A percentile compares a stretch with the other conserved stretches of the same genome.
Evolutionary conservation across 768 basidiomycete species (phyloP).

Genomic region (Astraeus odoratus): DNA sequence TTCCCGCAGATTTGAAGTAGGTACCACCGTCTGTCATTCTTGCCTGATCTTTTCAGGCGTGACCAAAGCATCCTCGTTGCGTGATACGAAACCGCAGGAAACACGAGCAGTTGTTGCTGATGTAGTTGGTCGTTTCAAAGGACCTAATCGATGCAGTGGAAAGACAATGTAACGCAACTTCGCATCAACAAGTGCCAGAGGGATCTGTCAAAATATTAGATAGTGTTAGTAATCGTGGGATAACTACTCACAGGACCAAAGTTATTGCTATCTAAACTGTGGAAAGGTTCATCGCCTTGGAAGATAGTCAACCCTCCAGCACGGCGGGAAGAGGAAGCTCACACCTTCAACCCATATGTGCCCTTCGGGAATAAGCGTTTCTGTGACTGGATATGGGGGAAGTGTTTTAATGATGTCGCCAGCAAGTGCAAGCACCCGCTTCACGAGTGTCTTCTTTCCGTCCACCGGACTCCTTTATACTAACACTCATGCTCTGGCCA

Average conservation of each 20-base stretch:
- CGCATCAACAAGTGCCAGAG: constrained; percentile 44
- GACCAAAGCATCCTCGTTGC: not conserved
- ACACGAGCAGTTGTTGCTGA: not conserved
- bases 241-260: constrained; percentile 55
- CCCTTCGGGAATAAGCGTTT: constrained; percentile 51
- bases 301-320: not conserved
- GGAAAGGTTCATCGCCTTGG: constrained; percentile 59
- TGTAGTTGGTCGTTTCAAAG: constrained; percentile 9
- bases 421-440: constrained; percentile 57
- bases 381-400: constrained; percentile 55
- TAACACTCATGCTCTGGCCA: not conserved
- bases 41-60: too few species aligned
- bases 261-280: constrained; percentile 63
- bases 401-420: constrained; percentile 61
- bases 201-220: constrained; percentile 22
- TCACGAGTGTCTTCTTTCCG: constrained; percentile 47
- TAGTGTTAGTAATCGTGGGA: not conserved
- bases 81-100: not conserved
- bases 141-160: constrained; percentile 44
- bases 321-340: constrained; percentile 17
- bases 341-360: constrained; percentile 74
- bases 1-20: too few species aligned
- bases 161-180: constrained; percentile 44
- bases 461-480: constrained; percentile 51
- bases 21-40: too few species aligned